phyloP scores from a whole-genome alignment of 2,329 filamentous ascomycete genomes.

The Fusarium liriodendri region DNA sequence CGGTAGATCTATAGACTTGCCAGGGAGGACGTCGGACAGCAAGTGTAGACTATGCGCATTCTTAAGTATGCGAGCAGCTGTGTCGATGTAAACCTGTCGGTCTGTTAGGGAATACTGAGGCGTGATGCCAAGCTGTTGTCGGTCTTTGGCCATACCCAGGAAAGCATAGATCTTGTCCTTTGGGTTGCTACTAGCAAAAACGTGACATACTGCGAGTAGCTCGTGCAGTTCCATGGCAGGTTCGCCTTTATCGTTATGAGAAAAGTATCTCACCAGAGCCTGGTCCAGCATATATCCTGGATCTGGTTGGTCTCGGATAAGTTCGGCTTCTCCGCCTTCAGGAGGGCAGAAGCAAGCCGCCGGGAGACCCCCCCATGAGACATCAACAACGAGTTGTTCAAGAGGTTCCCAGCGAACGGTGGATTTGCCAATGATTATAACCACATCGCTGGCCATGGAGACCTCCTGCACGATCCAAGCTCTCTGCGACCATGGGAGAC shows the following conservation, averaged over 20 bases:
- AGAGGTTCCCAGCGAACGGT: not conserved
- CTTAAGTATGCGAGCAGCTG: not conserved
- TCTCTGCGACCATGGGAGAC: not conserved
- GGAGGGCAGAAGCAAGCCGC: not conserved
- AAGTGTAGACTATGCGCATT: not conserved
- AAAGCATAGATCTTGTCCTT: not conserved
- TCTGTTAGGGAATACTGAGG: not conserved
- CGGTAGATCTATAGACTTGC: not conserved
- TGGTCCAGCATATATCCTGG: not conserved
- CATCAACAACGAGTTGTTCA: not conserved
- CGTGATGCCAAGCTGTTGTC: not conserved
- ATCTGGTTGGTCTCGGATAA: not conserved
- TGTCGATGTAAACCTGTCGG: not conserved
- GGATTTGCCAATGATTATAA: not conserved
- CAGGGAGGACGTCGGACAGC: not conserved
- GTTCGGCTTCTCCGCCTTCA: not conserved
- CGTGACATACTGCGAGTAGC: not conserved
- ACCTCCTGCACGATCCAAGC: not conserved
- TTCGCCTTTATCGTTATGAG: not conserved
- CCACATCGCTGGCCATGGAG: not conserved
- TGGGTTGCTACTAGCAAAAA: not conserved
- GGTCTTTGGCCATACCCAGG: not conserved
- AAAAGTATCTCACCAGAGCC: not conserved
- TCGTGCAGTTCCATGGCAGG: not conserved
- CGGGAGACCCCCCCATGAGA: not conserved